A percentile compares a stretch with the other conserved stretches of the same genome.
Evolutionary conservation across 371 early-diverging fungal species (phyloP).

Genomic region (Thermomucor indicae-seudaticae): DNA sequence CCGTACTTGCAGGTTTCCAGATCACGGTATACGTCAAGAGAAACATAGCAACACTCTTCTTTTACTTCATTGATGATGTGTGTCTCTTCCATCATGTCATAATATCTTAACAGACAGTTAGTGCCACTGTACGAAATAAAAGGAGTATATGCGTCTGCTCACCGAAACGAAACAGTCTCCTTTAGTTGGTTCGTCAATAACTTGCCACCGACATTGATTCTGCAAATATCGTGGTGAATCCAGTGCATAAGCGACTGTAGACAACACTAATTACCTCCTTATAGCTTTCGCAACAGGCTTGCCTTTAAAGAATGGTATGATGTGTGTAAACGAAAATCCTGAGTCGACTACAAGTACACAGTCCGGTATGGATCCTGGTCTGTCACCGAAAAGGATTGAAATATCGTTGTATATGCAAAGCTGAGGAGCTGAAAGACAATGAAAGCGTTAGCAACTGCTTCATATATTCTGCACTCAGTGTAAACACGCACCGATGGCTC

Average conservation of each 20-base stretch:
- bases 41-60: conserved; percentile 79
- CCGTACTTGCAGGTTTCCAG: conserved; percentile 59
- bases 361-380: conserved; percentile 46
- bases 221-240: conserved; percentile 10
- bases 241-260: neutral
- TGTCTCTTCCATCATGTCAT: conserved; percentile 93
- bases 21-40: conserved; percentile 63
- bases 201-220: conserved; percentile 84
- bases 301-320: conserved; percentile 67
- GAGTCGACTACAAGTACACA: conserved; percentile 75
- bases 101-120: conserved; percentile 41
- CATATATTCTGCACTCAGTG: neutral
- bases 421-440: conserved; percentile 21
- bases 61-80: conserved; percentile 79
- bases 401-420: conserved; percentile 50
- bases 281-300: conserved; percentile 53
- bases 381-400: conserved; percentile 43
- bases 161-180: conserved; percentile 82
- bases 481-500: conserved; percentile 47
- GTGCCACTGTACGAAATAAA: neutral
- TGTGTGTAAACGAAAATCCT: conserved; percentile 81
- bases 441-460: neutral
- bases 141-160: neutral
- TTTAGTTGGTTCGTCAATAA: conserved; percentile 85
- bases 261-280: conserved; percentile 21